Evolutionary conservation across 345 rosid species (phyloP).

Genomic region (Melaleuca alternifolia): DNA sequence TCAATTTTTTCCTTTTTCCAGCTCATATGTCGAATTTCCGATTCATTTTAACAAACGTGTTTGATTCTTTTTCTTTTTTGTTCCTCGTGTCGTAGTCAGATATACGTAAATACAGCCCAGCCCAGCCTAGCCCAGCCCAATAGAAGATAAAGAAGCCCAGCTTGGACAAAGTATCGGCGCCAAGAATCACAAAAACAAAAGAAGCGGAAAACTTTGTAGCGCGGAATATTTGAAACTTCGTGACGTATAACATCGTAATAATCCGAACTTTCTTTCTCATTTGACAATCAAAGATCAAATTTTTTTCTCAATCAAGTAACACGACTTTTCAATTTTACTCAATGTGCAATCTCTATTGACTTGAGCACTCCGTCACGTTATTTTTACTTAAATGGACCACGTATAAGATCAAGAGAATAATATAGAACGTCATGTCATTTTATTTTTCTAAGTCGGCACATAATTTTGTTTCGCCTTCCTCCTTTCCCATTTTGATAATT

Average conservation of each 20-base stretch:
- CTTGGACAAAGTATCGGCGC: background rate
- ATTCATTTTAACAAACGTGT: background rate
- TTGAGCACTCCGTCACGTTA: fast-evolving
- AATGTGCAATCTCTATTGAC: fast-evolving
- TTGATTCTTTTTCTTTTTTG: background rate
- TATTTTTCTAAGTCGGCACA: fast-evolving
- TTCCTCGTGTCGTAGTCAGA: no score
- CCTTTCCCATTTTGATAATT: background rate
- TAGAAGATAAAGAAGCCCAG: background rate
- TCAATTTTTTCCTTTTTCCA: background rate
- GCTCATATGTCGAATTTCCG: background rate
- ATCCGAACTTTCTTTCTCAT: background rate
- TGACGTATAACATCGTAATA: background rate
- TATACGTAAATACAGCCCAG: background rate
- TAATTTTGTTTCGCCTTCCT: background rate
- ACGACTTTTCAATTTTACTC: background rate
- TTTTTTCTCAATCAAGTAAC: background rate
- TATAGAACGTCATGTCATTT: fast-evolving
- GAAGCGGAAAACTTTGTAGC: background rate
- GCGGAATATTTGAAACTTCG: background rate
- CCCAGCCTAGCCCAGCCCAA: background rate
- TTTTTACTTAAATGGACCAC: fast-evolving
- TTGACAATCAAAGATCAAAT: background rate
- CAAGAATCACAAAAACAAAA: background rate
- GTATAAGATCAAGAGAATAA: background rate